Evolutionary conservation across 208 protist genomes (phyloP), one percentile per base, ranked within the genome.

Genomic region (Wallacemonas sp.): DNA sequence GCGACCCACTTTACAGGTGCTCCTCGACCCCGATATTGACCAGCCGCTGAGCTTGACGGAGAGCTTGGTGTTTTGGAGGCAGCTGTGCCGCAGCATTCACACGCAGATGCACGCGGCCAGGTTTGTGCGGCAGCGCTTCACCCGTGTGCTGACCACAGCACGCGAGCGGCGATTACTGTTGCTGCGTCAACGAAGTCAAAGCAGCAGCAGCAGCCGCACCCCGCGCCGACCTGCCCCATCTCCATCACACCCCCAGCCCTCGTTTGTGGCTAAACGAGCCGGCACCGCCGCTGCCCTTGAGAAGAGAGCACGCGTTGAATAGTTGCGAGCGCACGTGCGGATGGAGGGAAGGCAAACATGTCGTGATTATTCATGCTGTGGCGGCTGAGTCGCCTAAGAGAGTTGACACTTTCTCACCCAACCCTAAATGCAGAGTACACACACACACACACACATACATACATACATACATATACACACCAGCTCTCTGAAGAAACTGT

Each of bases 1-100:
- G 33, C 79, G 88, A 8, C 88, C 88, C 9, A 87, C 75, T 21
- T 64, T 94, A 49, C 88, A 94, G 45, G 88, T 94, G 0, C 71
- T 77, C 24, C 70, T 89, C 5, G 84, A 94, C 53, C 68, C 77
- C 21, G 84, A 91, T 41, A 79, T 90, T 39, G 88, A 94, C 66
- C 60, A 77, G 8, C 73, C 82, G 8, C 61, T 94, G 26, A 51
- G 71, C 19, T 19, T 86, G 53, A 65, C 34, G 12, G 73, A 83
- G 27, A 90, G 82, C 49, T 47, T 82, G 34, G 59, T 41, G 28
- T 83, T 84, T 70, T 90, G 80, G 82, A 72, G 84, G n/a, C 72
- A 80, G 51, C 64, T 94, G 8, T 94, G 88, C 46, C 65, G 27
- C 14, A 89, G 78, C 66, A 65, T 94, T 21, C 68, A 63, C 44